Evolutionary conservation across 2,329 filamentous ascomycete genomes (phyloP).

Genomic region (Penicillium sp.): DNA sequence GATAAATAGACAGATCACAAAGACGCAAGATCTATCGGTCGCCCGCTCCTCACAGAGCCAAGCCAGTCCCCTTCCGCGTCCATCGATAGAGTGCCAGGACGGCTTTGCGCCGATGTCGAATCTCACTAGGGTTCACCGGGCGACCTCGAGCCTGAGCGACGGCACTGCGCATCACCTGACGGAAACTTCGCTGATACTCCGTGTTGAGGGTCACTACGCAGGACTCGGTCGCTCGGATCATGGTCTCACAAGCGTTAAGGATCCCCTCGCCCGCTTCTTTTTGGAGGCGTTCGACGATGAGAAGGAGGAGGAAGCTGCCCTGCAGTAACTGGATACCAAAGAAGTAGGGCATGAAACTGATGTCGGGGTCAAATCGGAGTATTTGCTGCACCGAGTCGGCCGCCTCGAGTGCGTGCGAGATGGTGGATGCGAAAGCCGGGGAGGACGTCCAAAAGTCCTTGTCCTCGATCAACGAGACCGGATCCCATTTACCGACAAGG

Average conservation of each 20-base stretch:
- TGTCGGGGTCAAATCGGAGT: conserved; percentile 82
- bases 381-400: conserved; percentile 86
- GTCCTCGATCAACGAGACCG: conserved; percentile 87
- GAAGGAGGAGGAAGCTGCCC: conserved; percentile 79
- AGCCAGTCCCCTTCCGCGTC: conserved; percentile 84
- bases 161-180: conserved; percentile 90
- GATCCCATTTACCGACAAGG: conserved; percentile 93
- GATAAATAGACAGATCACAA: neutral
- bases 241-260: conserved; percentile 85
- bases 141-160: conserved; percentile 82
- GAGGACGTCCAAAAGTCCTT: conserved; percentile 93
- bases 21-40: neutral
- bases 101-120: conserved; percentile 78
- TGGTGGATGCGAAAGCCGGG: conserved; percentile 81
- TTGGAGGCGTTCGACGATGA: conserved; percentile 87
- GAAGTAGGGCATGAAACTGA: conserved; percentile 97
- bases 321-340: conserved; percentile 92
- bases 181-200: conserved; percentile 94
- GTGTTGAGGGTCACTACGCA: conserved; percentile 90
- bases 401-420: conserved; percentile 81
- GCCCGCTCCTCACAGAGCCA: conserved; percentile 53
- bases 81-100: conserved; percentile 83
- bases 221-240: conserved; percentile 86
- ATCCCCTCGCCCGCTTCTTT: conserved; percentile 82
- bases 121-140: conserved; percentile 79